Percentiles rank a stretch among this genome's conserved stretches.
phyloP scores from a whole-genome alignment of 495 filamentous ascomycete species.

The Penicillium egyptiacum region DNA sequence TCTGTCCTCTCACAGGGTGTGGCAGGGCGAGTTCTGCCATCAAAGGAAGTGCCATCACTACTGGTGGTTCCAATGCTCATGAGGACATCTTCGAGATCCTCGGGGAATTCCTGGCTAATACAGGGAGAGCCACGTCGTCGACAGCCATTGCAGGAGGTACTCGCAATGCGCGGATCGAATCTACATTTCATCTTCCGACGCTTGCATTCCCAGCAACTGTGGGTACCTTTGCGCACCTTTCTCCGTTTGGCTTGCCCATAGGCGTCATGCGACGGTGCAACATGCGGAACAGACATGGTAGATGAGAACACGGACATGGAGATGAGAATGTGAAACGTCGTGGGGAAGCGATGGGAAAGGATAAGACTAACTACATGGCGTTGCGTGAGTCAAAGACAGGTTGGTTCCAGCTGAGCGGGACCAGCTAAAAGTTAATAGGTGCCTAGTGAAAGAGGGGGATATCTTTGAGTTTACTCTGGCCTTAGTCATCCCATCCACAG shows the following conservation, averaged over 20 bases:
- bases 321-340: neutral
- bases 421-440: too few species aligned
- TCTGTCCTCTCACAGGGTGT: neutral
- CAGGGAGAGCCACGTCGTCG: constrained; percentile 13
- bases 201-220: constrained; percentile 34
- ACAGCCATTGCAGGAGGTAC: constrained; percentile 14
- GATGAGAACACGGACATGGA: neutral
- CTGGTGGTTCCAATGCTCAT: constrained; percentile 3
- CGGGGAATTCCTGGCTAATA: constrained; percentile 16
- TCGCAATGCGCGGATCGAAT: constrained; percentile 8
- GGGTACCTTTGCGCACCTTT: constrained; percentile 26
- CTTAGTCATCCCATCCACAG: too few species aligned
- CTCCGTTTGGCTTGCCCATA: constrained; percentile 8
- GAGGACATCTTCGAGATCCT: neutral
- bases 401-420: too few species aligned
- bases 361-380: neutral
- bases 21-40: neutral
- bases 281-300: neutral
- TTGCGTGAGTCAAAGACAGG: too few species aligned
- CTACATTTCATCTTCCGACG: constrained; percentile 18
- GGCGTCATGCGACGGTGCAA: neutral
- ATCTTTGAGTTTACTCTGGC: too few species aligned
- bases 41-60: constrained; percentile 4
- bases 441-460: too few species aligned
- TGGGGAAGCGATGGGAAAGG: neutral